phyloP scores from a whole-genome alignment of 75 land plant genomes.

The Selaginella tamariscina region DNA sequence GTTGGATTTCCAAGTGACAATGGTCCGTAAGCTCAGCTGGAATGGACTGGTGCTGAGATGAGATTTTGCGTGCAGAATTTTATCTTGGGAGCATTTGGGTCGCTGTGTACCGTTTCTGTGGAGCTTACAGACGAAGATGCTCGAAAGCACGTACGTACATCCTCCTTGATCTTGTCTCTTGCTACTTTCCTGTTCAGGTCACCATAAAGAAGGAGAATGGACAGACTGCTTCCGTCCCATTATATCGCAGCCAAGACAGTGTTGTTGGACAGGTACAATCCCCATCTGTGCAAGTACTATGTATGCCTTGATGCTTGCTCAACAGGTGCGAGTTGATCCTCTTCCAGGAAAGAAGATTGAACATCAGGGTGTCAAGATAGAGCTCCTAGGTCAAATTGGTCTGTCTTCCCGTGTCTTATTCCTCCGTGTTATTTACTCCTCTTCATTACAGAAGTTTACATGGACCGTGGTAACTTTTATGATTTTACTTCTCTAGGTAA shows the following conservation, averaged over 20 bases:
- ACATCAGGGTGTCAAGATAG: constrained; percentile 84
- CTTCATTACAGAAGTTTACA: constrained; percentile 62
- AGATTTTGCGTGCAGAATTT: background rate
- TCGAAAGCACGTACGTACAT: background rate
- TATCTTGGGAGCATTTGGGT: background rate
- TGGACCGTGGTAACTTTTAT: constrained; percentile 88
- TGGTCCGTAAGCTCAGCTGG: too few relatives aligned
- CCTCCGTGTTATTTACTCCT: background rate
- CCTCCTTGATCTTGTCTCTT: background rate
- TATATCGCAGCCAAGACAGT: constrained; percentile 83
- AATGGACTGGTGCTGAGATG: too few relatives aligned
- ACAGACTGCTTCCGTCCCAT: constrained; percentile 60
- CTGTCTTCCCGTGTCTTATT: background rate
- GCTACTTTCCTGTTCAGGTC: constrained; percentile 27
- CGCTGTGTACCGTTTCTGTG: background rate
- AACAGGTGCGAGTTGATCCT: constrained; percentile 70
- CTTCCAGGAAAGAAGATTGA: constrained; percentile 80
- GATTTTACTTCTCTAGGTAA: constrained; percentile 97
- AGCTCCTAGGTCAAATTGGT: constrained; percentile 97
- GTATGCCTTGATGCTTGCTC: too few relatives aligned
- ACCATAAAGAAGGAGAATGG: constrained; percentile 92
- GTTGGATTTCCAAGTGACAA: too few relatives aligned
- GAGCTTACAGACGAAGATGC: background rate
- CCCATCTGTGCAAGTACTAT: too few relatives aligned
- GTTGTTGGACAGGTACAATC: constrained; percentile 83